Evolutionary conservation across 106 monocot genomes (phyloP), one percentile per base, ranked within the genome.

Genomic region (Ottelia alismoides): DNA sequence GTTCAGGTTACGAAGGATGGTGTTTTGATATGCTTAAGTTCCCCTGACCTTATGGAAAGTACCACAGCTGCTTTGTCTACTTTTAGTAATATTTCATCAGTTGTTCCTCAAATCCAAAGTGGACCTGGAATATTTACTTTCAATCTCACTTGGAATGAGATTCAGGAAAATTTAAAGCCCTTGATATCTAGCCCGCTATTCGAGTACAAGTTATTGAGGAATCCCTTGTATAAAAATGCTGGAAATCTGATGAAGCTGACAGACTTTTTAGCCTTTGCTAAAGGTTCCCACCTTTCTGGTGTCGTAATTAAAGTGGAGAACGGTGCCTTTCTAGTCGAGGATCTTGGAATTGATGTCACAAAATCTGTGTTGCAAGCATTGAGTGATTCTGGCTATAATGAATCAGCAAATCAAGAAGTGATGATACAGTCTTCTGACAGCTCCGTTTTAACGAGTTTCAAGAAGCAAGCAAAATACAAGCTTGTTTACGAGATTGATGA

Each of bases 91-190:
- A 56, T 55, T 16, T 10, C 46, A 25, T 63, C 65, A 12, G 11
- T 30, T 20, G 72, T 87, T 16, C 82, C 74, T 0, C 58, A 74
- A 17, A 61, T 92, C 49, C 63, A 77, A 43, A 54, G 25, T 21
- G 52, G 31, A 12, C 28, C 47, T 49, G 94, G 94, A 25, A 70
- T 84, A 45, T 94, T 65, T 51, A 84, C 84, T 19, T 88, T 88
- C 68, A 94, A 94, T 73, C 65, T 82, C 1, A 88, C 84, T 2
- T 94, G 81, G 94, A 70, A 75, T 30, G 78, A 88, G 47, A 88
- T 94, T 55, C 70, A 78, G 55, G 72, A 63, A 51, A 74, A 50
- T 25, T 49, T 94, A 32, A 84, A 65, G 56, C 88, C 67, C 19
- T 19, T 24, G 23, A 69, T 69, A 28, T 43, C 35, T 18, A 12